Percentiles rank a stretch among this genome's conserved stretches.
Evolutionary conservation across 1,284 basidiomycete genomes (phyloP).

Genomic region (Microbotryum scabiosae): DNA sequence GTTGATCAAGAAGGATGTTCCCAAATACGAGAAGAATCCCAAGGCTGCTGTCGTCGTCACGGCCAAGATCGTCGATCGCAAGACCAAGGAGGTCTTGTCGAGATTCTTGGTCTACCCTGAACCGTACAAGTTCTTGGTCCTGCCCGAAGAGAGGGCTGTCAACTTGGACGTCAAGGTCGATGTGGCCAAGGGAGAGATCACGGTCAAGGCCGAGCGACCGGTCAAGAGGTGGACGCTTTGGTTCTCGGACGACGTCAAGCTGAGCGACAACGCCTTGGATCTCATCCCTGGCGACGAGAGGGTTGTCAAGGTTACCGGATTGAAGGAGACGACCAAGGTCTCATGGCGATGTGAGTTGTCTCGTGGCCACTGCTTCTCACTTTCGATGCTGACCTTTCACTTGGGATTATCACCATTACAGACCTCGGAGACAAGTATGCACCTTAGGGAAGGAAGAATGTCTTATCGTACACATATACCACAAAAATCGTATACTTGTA

Average conservation of each 20-base stretch:
- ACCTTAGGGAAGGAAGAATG: background rate
- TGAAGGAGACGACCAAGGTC: constrained; percentile 54
- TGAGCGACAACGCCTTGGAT: constrained; percentile 81
- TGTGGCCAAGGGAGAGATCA: constrained; percentile 58
- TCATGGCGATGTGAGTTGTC: constrained; percentile 13
- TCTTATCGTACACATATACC: too few species aligned
- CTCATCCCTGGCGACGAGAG: constrained; percentile 74
- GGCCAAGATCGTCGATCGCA: constrained; percentile 54
- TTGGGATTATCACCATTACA: background rate
- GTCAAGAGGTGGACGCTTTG: constrained; percentile 78
- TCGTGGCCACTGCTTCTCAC: background rate
- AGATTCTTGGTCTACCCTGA: constrained; percentile 61
- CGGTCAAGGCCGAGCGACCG: constrained; percentile 55
- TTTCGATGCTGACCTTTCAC: background rate
- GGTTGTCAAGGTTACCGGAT: constrained; percentile 52
- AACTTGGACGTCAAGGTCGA: constrained; percentile 51
- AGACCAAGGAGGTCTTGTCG: constrained; percentile 53
- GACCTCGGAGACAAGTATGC: background rate
- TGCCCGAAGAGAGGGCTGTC: constrained; percentile 55
- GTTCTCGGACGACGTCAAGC: constrained; percentile 56
- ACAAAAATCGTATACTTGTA: too few species aligned
- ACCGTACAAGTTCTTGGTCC: constrained; percentile 73
- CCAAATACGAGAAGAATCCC: constrained; percentile 52
- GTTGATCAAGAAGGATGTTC: constrained; percentile 58
- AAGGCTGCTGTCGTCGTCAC: constrained; percentile 60